Base-by-base conservation (phyloP, 1,139 yeast genomes). In the Geotrichum reessii region DNA sequence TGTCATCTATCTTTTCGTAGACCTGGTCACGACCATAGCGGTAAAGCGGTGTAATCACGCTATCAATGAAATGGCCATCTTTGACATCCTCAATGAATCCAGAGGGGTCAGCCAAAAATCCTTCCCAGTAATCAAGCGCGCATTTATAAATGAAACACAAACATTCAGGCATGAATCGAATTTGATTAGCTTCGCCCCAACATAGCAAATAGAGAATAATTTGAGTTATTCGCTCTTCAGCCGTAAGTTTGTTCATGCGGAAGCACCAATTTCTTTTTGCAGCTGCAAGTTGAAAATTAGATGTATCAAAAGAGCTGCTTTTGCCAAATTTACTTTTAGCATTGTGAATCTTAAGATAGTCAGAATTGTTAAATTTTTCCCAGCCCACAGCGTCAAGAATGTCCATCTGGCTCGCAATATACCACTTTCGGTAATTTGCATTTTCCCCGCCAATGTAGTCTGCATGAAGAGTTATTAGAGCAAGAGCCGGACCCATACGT, bases 141-240 rank as follows among this genome's bases (percentile, higher is more conserved):
- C 95, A 85, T 66, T 88, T 87, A 72, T 81, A 87, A 21, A 90
- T 80, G 66, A 89, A 90, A 61, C 93, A 87, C 21, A 90, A 69
- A 67, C 95, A 87, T 67, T 90, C 97, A 0, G 97, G 96, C 80
- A 89, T 82, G 66, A 86, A 88, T 58, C 96, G 75, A 1, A 87
- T 71, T 66, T 87, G 92, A 66, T 87, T 88, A 0, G 96, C 91
- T 70, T 90, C 97, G 0, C 96, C 95, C 97, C 97, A 90, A 64
- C 88, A 82, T 61, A 88, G 73, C 22, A 90, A 75, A 65, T 85
- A 90, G 11, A 90, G 71, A 0, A 87, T 85, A 11, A 89, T 67
- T 64, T 90, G 96, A 48, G 83, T 77, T 0, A 83, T 78, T 70
- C 84, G 79, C 61, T 86, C 85, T 5, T 74, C 67, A 1, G 86